Evolutionary conservation across 1,284 basidiomycete genomes (phyloP).

Genomic region (Sporisorium reilianum): DNA sequence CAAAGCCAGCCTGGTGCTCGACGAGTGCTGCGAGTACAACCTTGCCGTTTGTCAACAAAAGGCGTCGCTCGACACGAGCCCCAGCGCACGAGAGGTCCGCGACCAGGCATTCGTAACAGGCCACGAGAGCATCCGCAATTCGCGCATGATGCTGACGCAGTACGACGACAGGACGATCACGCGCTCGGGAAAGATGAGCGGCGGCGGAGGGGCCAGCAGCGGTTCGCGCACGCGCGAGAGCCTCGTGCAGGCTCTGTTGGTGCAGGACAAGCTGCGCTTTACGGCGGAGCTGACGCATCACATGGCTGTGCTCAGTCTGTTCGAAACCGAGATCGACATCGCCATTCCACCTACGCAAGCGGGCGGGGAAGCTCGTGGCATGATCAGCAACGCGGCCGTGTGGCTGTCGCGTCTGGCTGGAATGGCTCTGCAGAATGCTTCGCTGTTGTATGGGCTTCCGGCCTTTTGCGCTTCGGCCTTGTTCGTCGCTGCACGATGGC

Average conservation of each 20-base stretch:
- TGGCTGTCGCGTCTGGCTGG: constrained; percentile 38
- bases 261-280: constrained; percentile 28
- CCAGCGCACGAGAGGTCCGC: not conserved
- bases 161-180: constrained; percentile 20
- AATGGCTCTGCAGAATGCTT: constrained; percentile 13
- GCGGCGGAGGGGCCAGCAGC: constrained; percentile 1
- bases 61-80: not conserved
- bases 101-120: constrained; percentile 15
- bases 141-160: constrained; percentile 32
- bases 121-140: constrained; percentile 31
- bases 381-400: constrained; percentile 28
- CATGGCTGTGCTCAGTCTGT: constrained; percentile 25
- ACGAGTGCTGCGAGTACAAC: constrained; percentile 29
- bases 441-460: constrained; percentile 17
- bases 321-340: constrained; percentile 26
- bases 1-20: constrained; percentile 30
- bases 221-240: constrained; percentile 10
- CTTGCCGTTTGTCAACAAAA: not conserved
- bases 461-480: constrained; percentile 24
- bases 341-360: not conserved
- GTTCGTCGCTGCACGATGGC: constrained; percentile 31
- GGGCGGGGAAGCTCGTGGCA: constrained; percentile 13
- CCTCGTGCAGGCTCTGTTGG: constrained; percentile 8
- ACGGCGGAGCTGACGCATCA: constrained; percentile 36
- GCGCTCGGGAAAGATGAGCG: constrained; percentile 3